Conservation (phyloP, 2,329 filamentous ascomycete species). For the Trichoderma simmonsii region DNA sequence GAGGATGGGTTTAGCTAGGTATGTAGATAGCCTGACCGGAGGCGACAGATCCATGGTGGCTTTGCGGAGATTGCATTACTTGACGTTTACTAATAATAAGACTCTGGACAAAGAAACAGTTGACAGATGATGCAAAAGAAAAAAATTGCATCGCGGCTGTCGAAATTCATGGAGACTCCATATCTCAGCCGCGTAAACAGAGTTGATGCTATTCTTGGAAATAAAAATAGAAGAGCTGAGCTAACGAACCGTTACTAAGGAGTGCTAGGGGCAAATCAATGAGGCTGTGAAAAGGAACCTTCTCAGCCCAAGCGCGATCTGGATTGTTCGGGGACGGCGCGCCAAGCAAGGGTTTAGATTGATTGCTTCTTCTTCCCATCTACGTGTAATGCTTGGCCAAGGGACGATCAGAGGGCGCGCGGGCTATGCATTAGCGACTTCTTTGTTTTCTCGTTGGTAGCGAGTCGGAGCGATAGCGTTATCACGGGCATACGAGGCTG, state of each 20-base stretch:
- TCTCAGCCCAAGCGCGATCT: not conserved
- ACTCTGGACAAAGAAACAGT: not conserved
- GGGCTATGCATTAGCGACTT: not conserved
- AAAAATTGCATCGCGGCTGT: not conserved
- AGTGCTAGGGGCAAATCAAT: slow-evolving; percentile 5
- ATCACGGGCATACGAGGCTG: slow-evolving; percentile 12
- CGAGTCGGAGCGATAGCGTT: not conserved
- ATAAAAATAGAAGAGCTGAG: not conserved
- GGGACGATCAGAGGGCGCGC: not conserved
- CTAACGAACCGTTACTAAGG: not conserved
- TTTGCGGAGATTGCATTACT: not conserved
- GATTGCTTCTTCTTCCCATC: not conserved
- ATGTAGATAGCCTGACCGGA: not conserved
- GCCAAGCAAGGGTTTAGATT: not conserved
- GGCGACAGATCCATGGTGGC: not conserved
- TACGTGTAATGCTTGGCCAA: not conserved
- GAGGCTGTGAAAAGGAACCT: slow-evolving; percentile 15
- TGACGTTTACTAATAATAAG: not conserved
- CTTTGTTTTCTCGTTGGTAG: not conserved
- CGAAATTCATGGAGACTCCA: not conserved
- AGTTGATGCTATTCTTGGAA: slow-evolving; percentile 17
- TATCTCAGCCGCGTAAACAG: slow-evolving; percentile 1
- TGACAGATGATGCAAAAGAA: not conserved
- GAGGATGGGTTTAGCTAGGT: not conserved
- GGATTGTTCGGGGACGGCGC: not conserved